phyloP scores from a whole-genome alignment of 345 rosid species.

The Arabidopsis thaliana region TAIR10.1 NC_003076.8:5273001-5273500 shows the following conservation, averaged over 20 bases:
- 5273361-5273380: slow-evolving; percentile 88
- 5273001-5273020: slow-evolving; percentile 26
- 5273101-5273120: slow-evolving; percentile 48
- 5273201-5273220: background rate
- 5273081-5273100: slow-evolving; percentile 52
- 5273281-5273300: slow-evolving; percentile 33
- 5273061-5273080: slow-evolving; percentile 71
- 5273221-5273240: background rate
- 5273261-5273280: slow-evolving; percentile 7
- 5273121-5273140: slow-evolving; percentile 63
- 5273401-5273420: slow-evolving; percentile 99
- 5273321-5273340: slow-evolving; percentile 52
- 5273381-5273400: slow-evolving; percentile 93
- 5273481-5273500: slow-evolving; percentile 82
- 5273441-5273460: background rate
- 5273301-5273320: slow-evolving; percentile 78
- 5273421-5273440: slow-evolving; percentile 24
- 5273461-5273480: slow-evolving; percentile 8
- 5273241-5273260: background rate
- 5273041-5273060: slow-evolving; percentile 40
- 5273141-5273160: slow-evolving; percentile 77
- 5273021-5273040: slow-evolving; percentile 32
- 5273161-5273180: slow-evolving; percentile 42
- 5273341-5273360: slow-evolving; percentile 74
- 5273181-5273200: background rate